These are phyloP conservation scores for Nitzschia palea DNA, from an alignment of 108 stramenopile genomes.

Conservation along the genomic window DNA sequence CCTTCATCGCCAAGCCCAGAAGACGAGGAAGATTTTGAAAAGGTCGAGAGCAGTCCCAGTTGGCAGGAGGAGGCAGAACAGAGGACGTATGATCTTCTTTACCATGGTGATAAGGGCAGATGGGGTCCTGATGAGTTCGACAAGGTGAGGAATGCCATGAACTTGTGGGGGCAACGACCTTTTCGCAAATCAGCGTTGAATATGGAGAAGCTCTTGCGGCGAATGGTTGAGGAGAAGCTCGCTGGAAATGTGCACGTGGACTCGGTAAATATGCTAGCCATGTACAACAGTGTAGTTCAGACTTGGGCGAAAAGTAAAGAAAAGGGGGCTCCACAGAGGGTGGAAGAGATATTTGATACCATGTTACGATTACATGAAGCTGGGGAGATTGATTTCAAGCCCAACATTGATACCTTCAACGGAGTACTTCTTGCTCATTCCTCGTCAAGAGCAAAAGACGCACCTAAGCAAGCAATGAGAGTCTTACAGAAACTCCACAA, in stretches of 20 bases:
- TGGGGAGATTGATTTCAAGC: constrained; percentile 19
- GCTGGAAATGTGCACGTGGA: constrained; percentile 5
- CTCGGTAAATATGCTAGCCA: constrained; percentile 6
- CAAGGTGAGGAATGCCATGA: background rate
- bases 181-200: constrained; percentile 3
- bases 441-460: constrained; percentile 7
- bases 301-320: constrained; percentile 31
- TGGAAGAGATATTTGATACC: constrained; percentile 29
- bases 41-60: background rate
- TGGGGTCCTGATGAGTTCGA: constrained; percentile 10
- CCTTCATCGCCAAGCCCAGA: too few relatives aligned
- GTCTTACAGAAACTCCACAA: constrained; percentile 15
- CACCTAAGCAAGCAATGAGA: constrained; percentile 14
- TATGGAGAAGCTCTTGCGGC: constrained; percentile 13
- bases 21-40: background rate
- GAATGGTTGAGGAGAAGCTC: constrained; percentile 21
- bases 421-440: constrained; percentile 16
- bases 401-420: constrained; percentile 26
- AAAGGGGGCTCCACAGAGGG: constrained; percentile 12
- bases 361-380: constrained; percentile 21
- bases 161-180: constrained; percentile 6
- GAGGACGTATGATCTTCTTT: constrained; percentile 7
- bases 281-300: constrained; percentile 23
- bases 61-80: background rate
- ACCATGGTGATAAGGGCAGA: constrained; percentile 3